Evolutionary conservation across 108 stramenopile species (phyloP), one percentile per base, ranked within the genome.

Genomic region (Discostella pseudostelligera): DNA sequence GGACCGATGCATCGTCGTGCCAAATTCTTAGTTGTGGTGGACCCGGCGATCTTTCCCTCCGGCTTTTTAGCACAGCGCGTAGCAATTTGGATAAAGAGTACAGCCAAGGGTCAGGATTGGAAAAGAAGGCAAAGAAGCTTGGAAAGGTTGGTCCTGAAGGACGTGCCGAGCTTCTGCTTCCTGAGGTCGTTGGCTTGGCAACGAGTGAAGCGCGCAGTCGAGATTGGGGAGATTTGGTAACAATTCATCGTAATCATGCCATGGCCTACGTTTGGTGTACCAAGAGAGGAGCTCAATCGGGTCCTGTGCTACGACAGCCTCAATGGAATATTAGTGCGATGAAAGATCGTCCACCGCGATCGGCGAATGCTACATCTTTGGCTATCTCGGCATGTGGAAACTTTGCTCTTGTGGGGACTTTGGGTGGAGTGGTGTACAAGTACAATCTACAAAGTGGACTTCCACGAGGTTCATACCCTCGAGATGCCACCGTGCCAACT

Each of bases 371-470:
- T 12, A 88, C 87, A 40, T 79, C 83, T 19, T 69, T 93, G 22
- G 72, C 85, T n/a, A 85, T 93, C 14, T 89, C 88, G 13, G 67
- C 81, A 0, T 93, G 91, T 55, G 91, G 91, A 2, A 87, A 96
- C 81, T 97, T 87, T 73, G 94, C 88, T 2, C 59, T 97, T 12
- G 96, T 99, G 24, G 98, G 97, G 39, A 95, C 95, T n/a, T 59
- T 80, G 45, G 94, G 92, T 16, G 98, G 98, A 56, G 68, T 69
- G 17, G 82, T 99, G 8, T 96, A 92, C 85, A 89, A 88, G 77
- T 99, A 97, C 82, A 97, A 97, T 68, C 67, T 97, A 25, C 97
- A 99, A 68, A 92, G 87, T 68, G 97, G 96, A 17, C 78, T 81
- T 19, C 78, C 90, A 4, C 82, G 95, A 1, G 95, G 95, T n/a